Evolutionary conservation across 495 filamentous ascomycete genomes (phyloP), one percentile per base, ranked within the genome.

Genomic region (Daldinia caldariorum): DNA sequence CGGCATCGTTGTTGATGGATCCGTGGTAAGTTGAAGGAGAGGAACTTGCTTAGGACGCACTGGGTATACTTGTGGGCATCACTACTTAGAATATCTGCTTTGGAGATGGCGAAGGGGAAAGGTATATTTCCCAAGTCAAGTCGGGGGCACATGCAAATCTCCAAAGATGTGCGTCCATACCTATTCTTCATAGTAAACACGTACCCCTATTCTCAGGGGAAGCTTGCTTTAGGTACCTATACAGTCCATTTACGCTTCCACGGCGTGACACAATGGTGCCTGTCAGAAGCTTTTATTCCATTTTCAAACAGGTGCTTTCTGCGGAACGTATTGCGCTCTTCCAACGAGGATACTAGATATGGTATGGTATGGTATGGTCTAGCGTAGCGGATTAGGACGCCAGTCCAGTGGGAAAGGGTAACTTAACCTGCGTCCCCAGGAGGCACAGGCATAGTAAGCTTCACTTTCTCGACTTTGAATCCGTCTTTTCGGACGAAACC

Each of bases 381-480:
- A 3, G 26, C 1, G 26, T 26, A n/a, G n/a, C n/a, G 22, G n/a
- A 9, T 31, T 8, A 7, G 26, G 6, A 51, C 14, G 4, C 26
- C 26, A 51, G 10, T n/a, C n/a, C n/a, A n/a, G n/a, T n/a, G n/a
- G 29, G 22, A 13, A 53, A 53, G 49, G 49, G 49, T 8, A 53
- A 53, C 49, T 53, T 8, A 53, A 53, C 49, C 32, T 29, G 49
- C 14, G 49, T 22, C 14, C 13, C 49, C 16, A 8, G 29, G 49
- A 14, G 49, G 49, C 49, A 53, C 49, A 32, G 45, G 61, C 45
- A 43, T 66, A 72, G 70, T 72, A 72, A 72, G 70, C 70, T 43
- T 3, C 26, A 3, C 26, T 26, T 26, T 26, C 26, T 54, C 34
- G 26, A 54, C 34, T 55, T 41, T 60, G 1, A 35, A 35, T 5